These are phyloP conservation scores for Curvularia sp. DNA, from an alignment of 2,329 filamentous ascomycete species.

Conservation along the genomic window DNA sequence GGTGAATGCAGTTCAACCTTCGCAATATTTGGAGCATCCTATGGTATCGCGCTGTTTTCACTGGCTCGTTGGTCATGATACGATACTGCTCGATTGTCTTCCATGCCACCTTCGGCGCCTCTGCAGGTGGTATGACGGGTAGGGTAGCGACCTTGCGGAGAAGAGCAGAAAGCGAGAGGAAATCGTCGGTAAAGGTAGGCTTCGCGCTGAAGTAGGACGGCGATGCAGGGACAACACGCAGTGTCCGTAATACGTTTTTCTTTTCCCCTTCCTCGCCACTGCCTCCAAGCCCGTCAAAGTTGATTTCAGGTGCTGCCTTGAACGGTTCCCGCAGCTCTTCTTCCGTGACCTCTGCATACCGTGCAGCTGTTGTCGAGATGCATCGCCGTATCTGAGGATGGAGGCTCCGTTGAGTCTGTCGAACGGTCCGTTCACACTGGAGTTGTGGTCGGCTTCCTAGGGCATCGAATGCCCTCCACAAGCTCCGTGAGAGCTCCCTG, in stretches of 20 bases:
- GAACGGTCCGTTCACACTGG: conserved; percentile 35
- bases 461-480: conserved; percentile 39
- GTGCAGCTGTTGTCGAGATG: conserved; percentile 44
- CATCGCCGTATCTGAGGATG: conserved; percentile 34
- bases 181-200: conserved; percentile 84
- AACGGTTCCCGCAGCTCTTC: conserved; percentile 39
- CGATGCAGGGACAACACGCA: conserved; percentile 81
- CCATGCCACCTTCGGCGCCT: conserved; percentile 81
- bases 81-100: conserved; percentile 79
- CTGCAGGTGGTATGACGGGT: conserved; percentile 69
- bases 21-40: conserved; percentile 78
- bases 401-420: conserved; percentile 28
- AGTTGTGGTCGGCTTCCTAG: conserved; percentile 30
- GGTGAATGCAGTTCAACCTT: conserved; percentile 84
- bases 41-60: conserved; percentile 74
- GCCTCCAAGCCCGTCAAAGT: conserved; percentile 42
- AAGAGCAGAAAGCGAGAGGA: conserved; percentile 75
- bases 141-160: conserved; percentile 75
- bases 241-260: conserved; percentile 38
- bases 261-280: conserved; percentile 23
- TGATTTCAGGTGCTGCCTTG: conserved; percentile 56
- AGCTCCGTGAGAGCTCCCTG: conserved; percentile 41
- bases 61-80: conserved; percentile 55
- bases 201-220: conserved; percentile 94
- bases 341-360: conserved; percentile 34